Evolutionary conservation across 768 basidiomycete species (phyloP).

Genomic region (Panaeolus cyanescens): DNA sequence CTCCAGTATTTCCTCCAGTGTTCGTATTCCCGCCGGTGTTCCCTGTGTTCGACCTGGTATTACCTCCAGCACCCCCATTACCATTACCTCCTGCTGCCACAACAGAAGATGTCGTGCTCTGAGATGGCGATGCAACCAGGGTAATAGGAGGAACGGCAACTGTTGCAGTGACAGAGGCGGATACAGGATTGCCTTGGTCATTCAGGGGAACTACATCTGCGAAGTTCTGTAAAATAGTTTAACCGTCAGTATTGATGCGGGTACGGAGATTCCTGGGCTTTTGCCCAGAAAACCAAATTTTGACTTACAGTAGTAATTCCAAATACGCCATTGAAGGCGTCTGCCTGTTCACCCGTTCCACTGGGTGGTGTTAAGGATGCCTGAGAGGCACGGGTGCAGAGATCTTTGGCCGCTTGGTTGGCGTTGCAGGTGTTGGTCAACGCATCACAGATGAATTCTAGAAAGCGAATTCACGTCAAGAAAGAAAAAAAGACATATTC

Average conservation of each 20-base stretch:
- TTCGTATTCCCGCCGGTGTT: background rate
- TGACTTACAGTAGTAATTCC: constrained; percentile 48
- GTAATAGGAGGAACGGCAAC: background rate
- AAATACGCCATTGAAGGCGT: constrained; percentile 62
- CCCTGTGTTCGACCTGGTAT: no score
- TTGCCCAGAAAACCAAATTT: no score
- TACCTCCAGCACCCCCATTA: background rate
- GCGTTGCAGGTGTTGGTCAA: constrained; percentile 56
- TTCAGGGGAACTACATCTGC: constrained; percentile 41
- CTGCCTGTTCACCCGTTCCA: constrained; percentile 56
- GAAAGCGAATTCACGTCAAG: background rate
- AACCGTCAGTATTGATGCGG: no score
- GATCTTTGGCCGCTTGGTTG: constrained; percentile 51
- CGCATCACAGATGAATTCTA: constrained; percentile 50
- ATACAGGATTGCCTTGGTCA: constrained; percentile 36
- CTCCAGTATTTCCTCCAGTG: background rate
- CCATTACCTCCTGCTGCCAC: background rate
- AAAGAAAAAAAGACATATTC: background rate
- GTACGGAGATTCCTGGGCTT: no score
- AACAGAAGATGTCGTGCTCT: background rate
- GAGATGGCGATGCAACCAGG: background rate
- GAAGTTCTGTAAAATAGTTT: constrained; percentile 40
- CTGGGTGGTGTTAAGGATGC: constrained; percentile 44
- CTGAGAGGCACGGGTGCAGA: constrained; percentile 41
- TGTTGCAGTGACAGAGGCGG: background rate